Percentiles rank a stretch among this genome's conserved stretches.
phyloP scores from a whole-genome alignment of 1,284 basidiomycete genomes.

The Moesziomyces globuligerus region DNA sequence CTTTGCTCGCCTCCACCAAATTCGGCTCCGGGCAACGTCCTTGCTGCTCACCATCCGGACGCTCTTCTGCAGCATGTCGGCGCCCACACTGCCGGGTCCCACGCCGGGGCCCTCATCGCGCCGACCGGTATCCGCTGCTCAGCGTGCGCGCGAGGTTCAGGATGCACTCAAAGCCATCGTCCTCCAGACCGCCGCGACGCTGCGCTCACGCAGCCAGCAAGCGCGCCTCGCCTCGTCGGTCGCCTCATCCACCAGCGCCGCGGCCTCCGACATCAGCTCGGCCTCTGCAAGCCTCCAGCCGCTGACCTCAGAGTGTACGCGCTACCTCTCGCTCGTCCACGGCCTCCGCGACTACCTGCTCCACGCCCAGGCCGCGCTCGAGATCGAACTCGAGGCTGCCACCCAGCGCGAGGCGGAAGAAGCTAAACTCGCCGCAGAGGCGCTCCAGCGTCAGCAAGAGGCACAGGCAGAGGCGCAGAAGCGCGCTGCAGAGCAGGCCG shows the following conservation, averaged over 20 bases:
- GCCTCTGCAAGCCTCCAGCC: slow-evolving; percentile 26
- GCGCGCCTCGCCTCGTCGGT: slow-evolving; percentile 17
- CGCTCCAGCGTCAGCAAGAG: slow-evolving; percentile 25
- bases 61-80: slow-evolving; percentile 14
- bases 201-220: slow-evolving; percentile 39
- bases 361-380: slow-evolving; percentile 42
- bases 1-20: slow-evolving; percentile 16
- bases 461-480: slow-evolving; percentile 13
- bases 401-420: slow-evolving; percentile 39
- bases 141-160: slow-evolving; percentile 40
- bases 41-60: background rate
- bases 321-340: slow-evolving; percentile 36
- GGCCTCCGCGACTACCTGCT: slow-evolving; percentile 40
- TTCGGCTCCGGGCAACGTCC: slow-evolving; percentile 13
- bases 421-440: slow-evolving; percentile 21
- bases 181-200: slow-evolving; percentile 39
- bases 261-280: slow-evolving; percentile 12
- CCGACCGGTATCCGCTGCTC: slow-evolving; percentile 3
- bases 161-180: slow-evolving; percentile 41
- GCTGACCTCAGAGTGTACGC: slow-evolving; percentile 34
- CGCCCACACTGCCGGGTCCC: slow-evolving; percentile 14
- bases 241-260: slow-evolving; percentile 7
- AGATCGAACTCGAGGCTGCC: slow-evolving; percentile 46
- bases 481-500: slow-evolving; percentile 14
- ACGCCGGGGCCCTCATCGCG: slow-evolving; percentile 9